A percentile compares a stretch with the other conserved stretches of the same genome.
These are phyloP conservation scores for Fomes fomentarius DNA, from an alignment of 1,284 basidiomycete species.

Conservation along the genomic window DNA sequence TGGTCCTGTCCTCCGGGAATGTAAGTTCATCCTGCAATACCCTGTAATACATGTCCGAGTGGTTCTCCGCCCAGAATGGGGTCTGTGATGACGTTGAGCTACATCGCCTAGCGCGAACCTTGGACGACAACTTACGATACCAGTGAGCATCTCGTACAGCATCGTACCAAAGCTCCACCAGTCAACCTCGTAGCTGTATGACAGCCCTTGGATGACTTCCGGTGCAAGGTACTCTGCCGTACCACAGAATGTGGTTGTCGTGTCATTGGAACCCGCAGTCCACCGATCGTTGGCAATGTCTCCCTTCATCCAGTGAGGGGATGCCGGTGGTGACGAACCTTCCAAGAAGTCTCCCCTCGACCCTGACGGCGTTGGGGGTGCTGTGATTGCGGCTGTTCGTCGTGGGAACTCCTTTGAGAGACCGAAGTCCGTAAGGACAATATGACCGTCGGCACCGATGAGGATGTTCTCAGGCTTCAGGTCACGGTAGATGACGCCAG, in stretches of 20 bases:
- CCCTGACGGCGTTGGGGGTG: conserved; percentile 60
- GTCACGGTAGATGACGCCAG: conserved; percentile 88
- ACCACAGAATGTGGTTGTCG: conserved; percentile 85
- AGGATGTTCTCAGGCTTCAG: conserved; percentile 96
- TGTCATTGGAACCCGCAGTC: conserved; percentile 58
- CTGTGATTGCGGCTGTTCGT: conserved; percentile 45
- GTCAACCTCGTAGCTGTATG: conserved; percentile 94
- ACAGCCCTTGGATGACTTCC: conserved; percentile 89
- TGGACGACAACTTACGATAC: conserved; percentile 66
- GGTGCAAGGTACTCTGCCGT: conserved; percentile 95
- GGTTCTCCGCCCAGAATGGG: conserved; percentile 93
- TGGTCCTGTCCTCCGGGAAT: conserved; percentile 87
- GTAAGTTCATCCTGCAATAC: conserved; percentile 87
- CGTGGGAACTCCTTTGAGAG: conserved; percentile 86
- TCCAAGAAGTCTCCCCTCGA: conserved; percentile 54
- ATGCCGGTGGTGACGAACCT: conserved; percentile 46
- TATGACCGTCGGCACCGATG: conserved; percentile 91
- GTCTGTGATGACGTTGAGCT: conserved; percentile 55
- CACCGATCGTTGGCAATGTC: conserved; percentile 54
- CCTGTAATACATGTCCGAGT: conserved; percentile 93
- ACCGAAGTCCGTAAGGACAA: conserved; percentile 96
- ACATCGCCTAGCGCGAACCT: conserved; percentile 10
- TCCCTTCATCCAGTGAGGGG: conserved; percentile 75
- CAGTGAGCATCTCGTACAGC: conserved; percentile 93
- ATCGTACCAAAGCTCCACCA: conserved; percentile 99